Evolutionary conservation across 768 basidiomycete genomes (phyloP), one percentile per base, ranked within the genome.

Genomic region (Tylopilus rubrobrunneus): DNA sequence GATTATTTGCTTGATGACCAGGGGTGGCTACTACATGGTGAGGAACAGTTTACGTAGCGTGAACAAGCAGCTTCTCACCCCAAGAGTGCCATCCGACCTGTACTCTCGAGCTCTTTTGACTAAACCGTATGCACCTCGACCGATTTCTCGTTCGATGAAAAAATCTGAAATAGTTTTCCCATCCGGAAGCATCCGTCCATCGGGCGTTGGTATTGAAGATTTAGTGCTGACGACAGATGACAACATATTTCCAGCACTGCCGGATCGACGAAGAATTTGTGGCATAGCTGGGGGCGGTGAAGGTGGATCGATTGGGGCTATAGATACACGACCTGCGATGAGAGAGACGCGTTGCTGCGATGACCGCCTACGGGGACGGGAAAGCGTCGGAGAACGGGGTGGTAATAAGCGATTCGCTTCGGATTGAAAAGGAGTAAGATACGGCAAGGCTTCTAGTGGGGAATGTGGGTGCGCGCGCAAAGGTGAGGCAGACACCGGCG

Each of bases 1-100:
- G 77, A 98, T 95, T 65, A 98, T 87, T 71, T 97, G 95, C 67
- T 99, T 99, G 73, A 99, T 93, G 62, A 99, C 87, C 55, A 97
- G 74, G 36, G 89, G 85, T 4, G 93, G 87, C 92, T 94, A 48
- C 52, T 31, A 37, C 29, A 49, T 10, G 45, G 54, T 58, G 46
- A 61, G 60, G 43, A 42, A 40, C 39, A 46, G 8, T 42, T n/a
- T 44, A 23, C 28, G 27, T 29, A 21, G 27, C 8, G 40, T 49
- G 46, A 61, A 56, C 40, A 47, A 47, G 52, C 52, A 48, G 53
- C 36, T 60, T 64, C 92, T 80, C 71, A 95, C 93, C 62, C 96
- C 96, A n/a, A 87, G 73, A 39, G 83, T 77, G 6, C 90, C 91
- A 68, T 91, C 86, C 8, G 76, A 63, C 36, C 77, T 79, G 59